Evolutionary conservation across 2,329 filamentous ascomycete genomes (phyloP).

Genomic region (Lachnellula hyalina): DNA sequence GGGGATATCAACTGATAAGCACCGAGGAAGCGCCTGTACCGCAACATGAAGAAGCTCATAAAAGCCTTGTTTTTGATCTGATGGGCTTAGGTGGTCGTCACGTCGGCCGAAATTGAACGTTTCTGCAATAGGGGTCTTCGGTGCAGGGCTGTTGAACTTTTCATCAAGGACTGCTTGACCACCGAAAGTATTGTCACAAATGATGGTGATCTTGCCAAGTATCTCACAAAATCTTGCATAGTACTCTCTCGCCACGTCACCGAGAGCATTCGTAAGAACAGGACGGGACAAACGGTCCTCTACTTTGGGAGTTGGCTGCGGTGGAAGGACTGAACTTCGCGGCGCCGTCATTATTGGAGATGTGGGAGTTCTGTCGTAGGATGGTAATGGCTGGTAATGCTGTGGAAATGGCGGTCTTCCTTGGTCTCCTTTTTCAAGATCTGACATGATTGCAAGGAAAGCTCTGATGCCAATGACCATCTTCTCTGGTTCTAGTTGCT

Average conservation of each 20-base stretch:
- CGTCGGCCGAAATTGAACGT: slow-evolving; percentile 85
- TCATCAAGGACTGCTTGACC: slow-evolving; percentile 93
- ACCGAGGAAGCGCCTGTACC: slow-evolving; percentile 91
- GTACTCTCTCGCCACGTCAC: slow-evolving; percentile 74
- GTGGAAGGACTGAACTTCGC: slow-evolving; percentile 16
- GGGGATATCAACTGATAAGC: slow-evolving; percentile 81
- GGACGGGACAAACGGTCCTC: slow-evolving; percentile 65
- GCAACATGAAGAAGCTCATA: slow-evolving; percentile 95
- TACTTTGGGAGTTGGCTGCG: slow-evolving; percentile 31
- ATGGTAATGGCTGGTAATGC: slow-evolving; percentile 43
- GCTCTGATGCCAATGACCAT: slow-evolving; percentile 97
- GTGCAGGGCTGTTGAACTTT: slow-evolving; percentile 80
- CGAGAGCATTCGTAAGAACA: slow-evolving; percentile 57
- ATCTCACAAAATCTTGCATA: slow-evolving; percentile 93
- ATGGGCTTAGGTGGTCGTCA: slow-evolving; percentile 66
- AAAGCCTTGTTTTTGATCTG: slow-evolving; percentile 87
- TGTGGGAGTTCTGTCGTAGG: slow-evolving; percentile 41
- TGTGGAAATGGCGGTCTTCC: slow-evolving; percentile 79
- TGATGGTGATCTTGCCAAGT: slow-evolving; percentile 88
- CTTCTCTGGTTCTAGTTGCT: slow-evolving; percentile 90
- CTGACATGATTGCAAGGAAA: slow-evolving; percentile 87
- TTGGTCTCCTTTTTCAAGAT: slow-evolving; percentile 78
- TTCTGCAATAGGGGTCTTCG: slow-evolving; percentile 92
- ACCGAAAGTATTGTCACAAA: slow-evolving; percentile 95
- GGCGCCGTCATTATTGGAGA: slow-evolving; percentile 45